phyloP scores from a whole-genome alignment of 225 moss, liverwort and hornwort species.

The Neckera pumila region DNA sequence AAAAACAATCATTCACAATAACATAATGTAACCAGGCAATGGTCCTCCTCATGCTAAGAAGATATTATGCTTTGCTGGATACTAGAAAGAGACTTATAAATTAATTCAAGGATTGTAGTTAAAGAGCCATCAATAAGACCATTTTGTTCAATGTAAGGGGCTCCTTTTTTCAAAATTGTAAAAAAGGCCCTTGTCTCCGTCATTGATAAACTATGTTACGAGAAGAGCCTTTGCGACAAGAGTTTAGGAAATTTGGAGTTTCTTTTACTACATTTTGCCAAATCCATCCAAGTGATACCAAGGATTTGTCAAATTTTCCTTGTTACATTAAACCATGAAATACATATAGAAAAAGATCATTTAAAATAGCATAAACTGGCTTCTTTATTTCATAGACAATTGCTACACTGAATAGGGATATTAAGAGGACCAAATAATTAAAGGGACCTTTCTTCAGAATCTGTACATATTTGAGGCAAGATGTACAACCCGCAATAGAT shows the following conservation, averaged over 20 bases:
- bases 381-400: neutral
- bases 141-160: fast-evolving
- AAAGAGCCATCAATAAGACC: fast-evolving
- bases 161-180: neutral
- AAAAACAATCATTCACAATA: too few species aligned
- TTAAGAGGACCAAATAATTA: too few species aligned
- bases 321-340: neutral
- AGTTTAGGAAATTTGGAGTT: neutral
- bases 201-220: neutral
- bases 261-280: neutral
- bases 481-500: too few species aligned
- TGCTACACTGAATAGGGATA: too few species aligned
- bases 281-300: neutral
- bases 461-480: too few species aligned
- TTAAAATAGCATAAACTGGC: neutral
- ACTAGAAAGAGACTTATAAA: too few species aligned
- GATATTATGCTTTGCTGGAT: neutral
- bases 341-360: neutral
- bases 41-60: fast-evolving
- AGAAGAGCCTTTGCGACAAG: neutral
- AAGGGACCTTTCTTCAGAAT: too few species aligned
- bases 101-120: neutral
- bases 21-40: neutral
- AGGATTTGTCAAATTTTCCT: fast-evolving
- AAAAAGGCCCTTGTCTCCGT: neutral